phyloP scores from a whole-genome alignment of 2,329 filamentous ascomycete species.

The Neoarthrinium moseri region DNA sequence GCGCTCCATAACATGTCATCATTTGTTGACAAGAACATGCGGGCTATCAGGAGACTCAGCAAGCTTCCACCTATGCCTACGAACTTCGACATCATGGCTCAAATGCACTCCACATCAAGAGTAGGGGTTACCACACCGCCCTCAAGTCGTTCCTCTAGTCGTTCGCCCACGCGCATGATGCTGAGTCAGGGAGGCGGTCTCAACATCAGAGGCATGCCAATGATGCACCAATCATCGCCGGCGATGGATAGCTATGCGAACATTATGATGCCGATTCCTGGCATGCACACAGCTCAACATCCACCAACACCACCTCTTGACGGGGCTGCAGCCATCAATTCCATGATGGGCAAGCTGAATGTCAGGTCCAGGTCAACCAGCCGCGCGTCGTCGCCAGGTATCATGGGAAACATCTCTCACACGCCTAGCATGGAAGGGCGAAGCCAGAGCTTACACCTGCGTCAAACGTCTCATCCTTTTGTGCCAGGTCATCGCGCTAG shows the following conservation, averaged over 20 bases:
- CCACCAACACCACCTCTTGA: slow-evolving; percentile 28
- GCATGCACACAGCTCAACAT: slow-evolving; percentile 1
- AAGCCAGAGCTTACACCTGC: background rate
- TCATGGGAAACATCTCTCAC: background rate
- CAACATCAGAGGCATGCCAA: slow-evolving; percentile 6
- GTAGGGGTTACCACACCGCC: slow-evolving; percentile 27
- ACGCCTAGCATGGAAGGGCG: slow-evolving; percentile 17
- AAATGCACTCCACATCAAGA: no score
- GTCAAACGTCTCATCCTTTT: background rate
- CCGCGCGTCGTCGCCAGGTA: slow-evolving; percentile 15
- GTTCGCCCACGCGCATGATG: slow-evolving; percentile 19
- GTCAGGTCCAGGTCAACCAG: slow-evolving; percentile 24
- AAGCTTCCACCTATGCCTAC: slow-evolving; percentile 33
- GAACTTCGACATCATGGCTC: slow-evolving; percentile 28
- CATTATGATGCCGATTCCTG: background rate
- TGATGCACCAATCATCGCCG: slow-evolving; percentile 9
- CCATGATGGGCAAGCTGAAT: slow-evolving; percentile 32
- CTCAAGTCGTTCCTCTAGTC: slow-evolving; percentile 30
- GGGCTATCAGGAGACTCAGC: slow-evolving; percentile 40
- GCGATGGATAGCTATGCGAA: background rate
- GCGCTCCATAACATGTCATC: slow-evolving; percentile 43
- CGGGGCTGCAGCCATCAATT: slow-evolving; percentile 24
- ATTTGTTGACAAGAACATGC: slow-evolving; percentile 42
- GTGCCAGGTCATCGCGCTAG: background rate
- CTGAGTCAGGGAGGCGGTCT: background rate